Evolutionary conservation across 176 grass and related monocot species (phyloP), one percentile per base, ranked within the genome.

Genomic region (Tillandsia leiboldiana): DNA sequence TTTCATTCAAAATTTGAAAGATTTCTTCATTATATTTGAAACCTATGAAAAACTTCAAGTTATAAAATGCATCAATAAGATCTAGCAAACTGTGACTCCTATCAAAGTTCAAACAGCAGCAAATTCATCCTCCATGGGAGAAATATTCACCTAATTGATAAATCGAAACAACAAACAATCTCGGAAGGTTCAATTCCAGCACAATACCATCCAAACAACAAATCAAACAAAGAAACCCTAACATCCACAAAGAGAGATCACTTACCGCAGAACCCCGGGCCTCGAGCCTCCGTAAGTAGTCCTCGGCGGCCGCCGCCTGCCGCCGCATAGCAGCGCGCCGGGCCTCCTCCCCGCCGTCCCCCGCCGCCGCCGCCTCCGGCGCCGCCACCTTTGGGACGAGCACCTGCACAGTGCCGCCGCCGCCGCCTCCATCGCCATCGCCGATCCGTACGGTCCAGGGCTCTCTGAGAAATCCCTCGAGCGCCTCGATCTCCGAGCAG

Each of bases 241-340:
- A 42, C 33, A 8, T 42, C 33, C 33, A 42, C 3, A 42, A 15
- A 61, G 56, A 61, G 8, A 10, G 5, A 61, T 14, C 56, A 61
- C 15, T 8, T 61, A 61, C 56, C 56, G 68, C 68, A 33, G 56
- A 26, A 2, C 53, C 77, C 10, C 77, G 72, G 8, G 47, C 20
- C 61, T 85, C 83, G n/a, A 85, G 58, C 68, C 77, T 68, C 70
- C 83, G 73, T 11, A 80, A 77, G 68, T 85, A 85, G 52, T 85
- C 77, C 67, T 85, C 83, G 13, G 83, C 77, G 2, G 83, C 77
- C 68, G 76, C 20, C 51, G 83, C 83, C 74, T 85, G 77, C 33
- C 83, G 66, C 77, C 80, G 83, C 53, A 80, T 68, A 67, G 70
- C 72, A 26, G 68, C 62, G 14, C 77, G 56, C 51, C 77, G 76